Conservation (phyloP, 148 eudicot species). For the Beta vulgaris region DNA sequence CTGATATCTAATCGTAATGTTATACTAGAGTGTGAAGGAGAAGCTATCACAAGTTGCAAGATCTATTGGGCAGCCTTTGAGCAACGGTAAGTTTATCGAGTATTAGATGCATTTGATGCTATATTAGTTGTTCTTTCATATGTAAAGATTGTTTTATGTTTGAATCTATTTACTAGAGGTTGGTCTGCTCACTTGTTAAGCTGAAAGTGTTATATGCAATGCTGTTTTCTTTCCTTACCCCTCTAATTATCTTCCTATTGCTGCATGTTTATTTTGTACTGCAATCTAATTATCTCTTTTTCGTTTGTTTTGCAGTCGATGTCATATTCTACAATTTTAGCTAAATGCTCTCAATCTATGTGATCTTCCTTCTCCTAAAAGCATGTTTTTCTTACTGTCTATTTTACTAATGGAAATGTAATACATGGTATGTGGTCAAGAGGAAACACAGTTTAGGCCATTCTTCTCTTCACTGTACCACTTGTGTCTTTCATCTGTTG, state of each 20-base stretch:
- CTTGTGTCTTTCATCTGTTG: not conserved
- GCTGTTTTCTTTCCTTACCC: not conserved
- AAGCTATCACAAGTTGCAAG: conserved; percentile 70
- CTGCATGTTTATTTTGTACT: not conserved
- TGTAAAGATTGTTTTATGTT: too few relatives aligned
- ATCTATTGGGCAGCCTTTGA: conserved; percentile 45
- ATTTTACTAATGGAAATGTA: not conserved
- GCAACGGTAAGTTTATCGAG: conserved; percentile 39
- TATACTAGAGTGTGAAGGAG: conserved; percentile 62
- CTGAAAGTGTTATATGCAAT: not conserved
- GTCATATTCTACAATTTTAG: conserved; percentile 62
- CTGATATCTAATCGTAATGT: conserved; percentile 15
- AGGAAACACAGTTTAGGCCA: not conserved
- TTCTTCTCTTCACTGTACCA: not conserved
- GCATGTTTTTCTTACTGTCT: conserved; percentile 5
- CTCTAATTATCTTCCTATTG: not conserved
- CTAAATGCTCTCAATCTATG: not conserved
- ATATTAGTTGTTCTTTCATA: not conserved
- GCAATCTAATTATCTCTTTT: conserved; percentile 9
- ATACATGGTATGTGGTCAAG: conserved; percentile 1
- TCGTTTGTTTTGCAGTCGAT: conserved; percentile 48
- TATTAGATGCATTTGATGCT: not conserved
- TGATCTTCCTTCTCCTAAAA: not conserved
- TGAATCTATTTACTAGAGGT: not conserved
- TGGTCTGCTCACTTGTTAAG: not conserved